Evolutionary conservation across 495 filamentous ascomycete genomes (phyloP), one percentile per base, ranked within the genome.

Genomic region (Aspergillus carlsbadensis): DNA sequence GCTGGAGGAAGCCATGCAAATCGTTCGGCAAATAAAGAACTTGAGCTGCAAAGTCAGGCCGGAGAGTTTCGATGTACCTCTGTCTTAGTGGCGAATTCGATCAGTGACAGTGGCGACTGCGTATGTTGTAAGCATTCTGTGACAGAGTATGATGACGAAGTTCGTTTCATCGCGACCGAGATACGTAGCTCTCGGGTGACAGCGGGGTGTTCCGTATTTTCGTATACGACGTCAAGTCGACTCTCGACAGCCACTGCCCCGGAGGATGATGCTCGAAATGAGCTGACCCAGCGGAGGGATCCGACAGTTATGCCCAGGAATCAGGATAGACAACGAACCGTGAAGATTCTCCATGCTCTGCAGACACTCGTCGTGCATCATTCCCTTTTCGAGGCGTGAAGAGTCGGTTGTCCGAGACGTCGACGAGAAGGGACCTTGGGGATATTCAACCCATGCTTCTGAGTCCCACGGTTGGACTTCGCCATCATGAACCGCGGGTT

Each of bases 361-460:
- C 11, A 18, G n/a, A 41, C n/a, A 3, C 41, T 52, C 31, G 18
- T 52, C 49, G 20, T 17, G 21, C 49, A 18, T 15, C 21, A 41
- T 31, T 41, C 35, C 40, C 14, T 15, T 53, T 18, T 42, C 39
- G 7, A 42, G 39, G 7, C 17, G 39, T 14, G 41, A 44, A 45
- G 51, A 53, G 14, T 42, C 20, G 22, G 39, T 17, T 18, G 39
- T 41, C 43, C 31, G 36, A 15, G 39, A 39, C 33, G 48, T n/a
- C n/a, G 3, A 29, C 3, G 26, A 39, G 29, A 18, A 46, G 35
- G 42, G 18, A 62, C 37, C 54, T 57, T 58, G 43, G 52, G 46
- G 39, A 48, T 17, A 42, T 22, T 37, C 34, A 62, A 62, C 52
- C 56, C 56, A 54, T n/a, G 60, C 58, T 62, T 45, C 39, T 41